phyloP scores from a whole-genome alignment of 2,329 filamentous ascomycete genomes.

The Colletotrichum tamarilloi region DNA sequence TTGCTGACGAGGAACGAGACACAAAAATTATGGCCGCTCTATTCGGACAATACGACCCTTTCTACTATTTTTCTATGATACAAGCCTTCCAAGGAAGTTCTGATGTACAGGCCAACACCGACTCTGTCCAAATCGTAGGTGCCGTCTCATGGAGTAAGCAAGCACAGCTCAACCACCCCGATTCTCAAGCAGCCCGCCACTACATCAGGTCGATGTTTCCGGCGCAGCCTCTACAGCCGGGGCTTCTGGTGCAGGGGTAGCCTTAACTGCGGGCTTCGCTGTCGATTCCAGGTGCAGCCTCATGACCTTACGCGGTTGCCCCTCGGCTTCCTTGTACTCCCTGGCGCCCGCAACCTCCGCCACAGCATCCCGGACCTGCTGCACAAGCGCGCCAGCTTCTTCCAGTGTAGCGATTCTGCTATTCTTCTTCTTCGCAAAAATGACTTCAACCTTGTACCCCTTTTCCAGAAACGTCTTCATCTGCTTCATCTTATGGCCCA shows the following conservation, averaged over 20 bases:
- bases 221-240: not conserved
- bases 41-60: not conserved
- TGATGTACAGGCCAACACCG: not conserved
- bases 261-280: not conserved
- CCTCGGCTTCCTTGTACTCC: constrained; percentile 58
- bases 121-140: not conserved
- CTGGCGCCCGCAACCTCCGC: constrained; percentile 49
- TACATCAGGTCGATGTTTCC: not conserved
- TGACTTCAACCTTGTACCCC: constrained; percentile 80
- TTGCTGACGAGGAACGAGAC: not conserved
- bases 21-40: not conserved
- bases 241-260: not conserved
- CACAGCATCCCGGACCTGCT: constrained; percentile 48
- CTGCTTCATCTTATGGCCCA: constrained; percentile 76
- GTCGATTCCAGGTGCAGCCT: constrained; percentile 55
- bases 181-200: not conserved
- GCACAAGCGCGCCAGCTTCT: constrained; percentile 70
- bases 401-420: constrained; percentile 67
- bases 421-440: constrained; percentile 74
- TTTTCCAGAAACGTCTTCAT: constrained; percentile 77
- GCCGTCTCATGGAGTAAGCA: not conserved
- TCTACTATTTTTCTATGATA: not conserved
- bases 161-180: not conserved
- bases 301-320: constrained; percentile 55
- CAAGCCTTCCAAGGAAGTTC: not conserved